Base-by-base conservation (phyloP, 1,139 yeast genomes). In the Candida pseudocylindracea region DNA sequence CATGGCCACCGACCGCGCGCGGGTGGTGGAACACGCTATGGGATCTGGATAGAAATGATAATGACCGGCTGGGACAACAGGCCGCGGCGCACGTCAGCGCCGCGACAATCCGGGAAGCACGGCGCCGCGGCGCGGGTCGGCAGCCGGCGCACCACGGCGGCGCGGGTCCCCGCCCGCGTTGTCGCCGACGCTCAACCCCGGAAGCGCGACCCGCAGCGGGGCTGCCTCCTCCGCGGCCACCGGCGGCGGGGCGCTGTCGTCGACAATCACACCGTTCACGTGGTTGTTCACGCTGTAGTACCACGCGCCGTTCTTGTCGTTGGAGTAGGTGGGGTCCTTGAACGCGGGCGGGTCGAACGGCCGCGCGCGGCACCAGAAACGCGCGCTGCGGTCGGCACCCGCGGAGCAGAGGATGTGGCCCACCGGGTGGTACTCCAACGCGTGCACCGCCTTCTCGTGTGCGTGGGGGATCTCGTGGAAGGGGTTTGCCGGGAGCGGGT, bases 341-440 rank as follows among this genome's bases (percentile, higher is more conserved):
- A 72, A 81, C 2, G 85, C 78, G 48, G 66, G 67, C 1, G 81
- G 76, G 53, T 88, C 98, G 42, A 75, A 76, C 2, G 95, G 96
- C 46, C 93, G 62, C 1, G 92, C 78, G 34, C 98, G 62, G 28
- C 88, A 72, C 98, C 98, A 88, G 53, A 88, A 80, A 38, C 95
- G 57, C n/a, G 93, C 81, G 10, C 91, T 72, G 46, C 91, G 68
- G 51, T 88, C 98, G 37, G 91, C 83, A 25, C 95, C 88, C 0
- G 95, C 96, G 11, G 94, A 72, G 37, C 92, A 75, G 32, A 88
- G 59, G 35, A 85, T 58, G 51, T 88, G 96, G 2, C 98, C 98
- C 44, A 80, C 59, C 3, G 96, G 96, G 52, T 85, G 95, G 46
- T 83, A 88, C 41, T 85, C 91, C 38, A 88, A 53, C 2, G 93